Base-by-base conservation (phyloP, 2,329 filamentous ascomycete genomes). In the Ceratocystis colombiana region DNA sequence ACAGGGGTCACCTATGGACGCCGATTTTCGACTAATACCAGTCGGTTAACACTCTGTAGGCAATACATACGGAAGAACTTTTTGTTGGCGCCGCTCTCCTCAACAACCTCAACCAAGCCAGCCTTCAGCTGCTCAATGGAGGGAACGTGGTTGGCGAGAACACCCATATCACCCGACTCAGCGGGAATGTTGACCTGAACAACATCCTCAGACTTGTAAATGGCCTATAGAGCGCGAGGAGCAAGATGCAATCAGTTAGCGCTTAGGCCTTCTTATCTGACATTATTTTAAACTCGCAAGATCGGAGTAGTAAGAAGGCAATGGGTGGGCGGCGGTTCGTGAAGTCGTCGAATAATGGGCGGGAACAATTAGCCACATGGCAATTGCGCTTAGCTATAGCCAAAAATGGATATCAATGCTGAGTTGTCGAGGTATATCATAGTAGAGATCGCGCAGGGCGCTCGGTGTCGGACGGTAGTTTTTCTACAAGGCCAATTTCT, bases 71-170 rank as follows among this genome's bases (percentile, higher is more conserved):
- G 84, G 88, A 99, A 99, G 83, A 94, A 99, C 80, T 95, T 90
- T 86, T 99, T 99, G 88, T 77, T 81, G 75, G 82, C 82, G 75
- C 90, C 89, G 75, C 80, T 84, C 84, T 99, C 94, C 83, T 97
- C 93, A 72, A 97, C 85, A 75, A 99, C 84, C 83, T 97, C 93
- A 72, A 99, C 84, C 72, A 97, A 80, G 75, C 94, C 94, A 69
- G 94, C 92, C 85, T 95, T 96, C 79, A 99, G 84, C 84, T 99
- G 94, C 84, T 99, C 94, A 76, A 99, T 97, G 69, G 92, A 91
- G 71, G 94, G 92, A 74, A 99, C 94, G 85, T 99, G 94, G 84
- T 94, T 95, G 77, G 94, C 94, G 76, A 99, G 88, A 74, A 99
- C 88, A 88, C 94, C 94, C 94, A 99, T 99, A 74, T 97, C 94